A percentile compares a stretch with the other conserved stretches of the same genome.
Conservation (phyloP, 73 alveolate genomes). For the Paramecium tetraurelia region DNA sequence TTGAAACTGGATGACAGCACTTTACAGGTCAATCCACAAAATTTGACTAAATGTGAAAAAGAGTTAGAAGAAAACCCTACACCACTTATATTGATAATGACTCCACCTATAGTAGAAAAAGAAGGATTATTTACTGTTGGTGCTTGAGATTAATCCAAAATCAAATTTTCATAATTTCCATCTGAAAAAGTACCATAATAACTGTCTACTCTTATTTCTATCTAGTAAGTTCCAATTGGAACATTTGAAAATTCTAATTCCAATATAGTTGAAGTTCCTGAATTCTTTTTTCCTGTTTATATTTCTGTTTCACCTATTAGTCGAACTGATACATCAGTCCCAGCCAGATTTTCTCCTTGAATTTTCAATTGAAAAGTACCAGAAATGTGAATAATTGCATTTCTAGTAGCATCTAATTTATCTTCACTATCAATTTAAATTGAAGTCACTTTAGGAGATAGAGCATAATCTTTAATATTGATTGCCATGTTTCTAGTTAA, state of each 20-base stretch:
- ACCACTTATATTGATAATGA: neutral
- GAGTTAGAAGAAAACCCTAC: neutral
- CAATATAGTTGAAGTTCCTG: constrained; percentile 74
- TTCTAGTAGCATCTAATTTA: neutral
- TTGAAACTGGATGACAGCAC: neutral
- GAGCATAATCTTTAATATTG: neutral
- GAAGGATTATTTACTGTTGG: neutral
- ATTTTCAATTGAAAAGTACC: neutral
- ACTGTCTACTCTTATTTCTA: constrained; percentile 75
- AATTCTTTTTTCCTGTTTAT: constrained; percentile 24
- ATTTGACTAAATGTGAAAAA: neutral
- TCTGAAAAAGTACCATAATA: neutral
- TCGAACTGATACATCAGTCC: neutral
- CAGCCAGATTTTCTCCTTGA: neutral
- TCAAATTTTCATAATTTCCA: neutral
- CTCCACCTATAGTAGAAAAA: neutral
- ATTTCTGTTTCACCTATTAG: neutral
- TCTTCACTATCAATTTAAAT: neutral
- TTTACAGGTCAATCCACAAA: neutral
- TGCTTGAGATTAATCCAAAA: neutral
- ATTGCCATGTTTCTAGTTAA: neutral
- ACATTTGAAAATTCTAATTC: constrained; percentile 60
- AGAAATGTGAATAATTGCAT: neutral
- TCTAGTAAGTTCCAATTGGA: constrained; percentile 81
- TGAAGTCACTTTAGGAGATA: neutral